A percentile compares a stretch with the other conserved stretches of the same genome.
Conservation (phyloP, 2,329 filamentous ascomycete species). For the Didymella lethalis region DNA sequence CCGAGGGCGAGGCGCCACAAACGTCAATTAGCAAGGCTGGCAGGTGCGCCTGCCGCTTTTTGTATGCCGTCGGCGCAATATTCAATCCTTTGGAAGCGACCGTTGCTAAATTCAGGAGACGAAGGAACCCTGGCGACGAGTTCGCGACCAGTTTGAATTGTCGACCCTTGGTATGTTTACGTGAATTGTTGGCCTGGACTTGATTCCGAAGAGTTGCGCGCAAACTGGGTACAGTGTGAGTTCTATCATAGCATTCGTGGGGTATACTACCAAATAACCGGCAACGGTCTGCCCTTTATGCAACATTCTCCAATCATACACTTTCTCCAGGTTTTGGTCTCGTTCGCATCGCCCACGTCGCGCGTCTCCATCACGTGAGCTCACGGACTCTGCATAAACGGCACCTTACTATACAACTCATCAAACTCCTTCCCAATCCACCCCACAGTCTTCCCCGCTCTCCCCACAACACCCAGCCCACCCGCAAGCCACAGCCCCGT, state of each 20-base stretch:
- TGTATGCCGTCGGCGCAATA: background rate
- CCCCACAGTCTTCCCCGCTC: constrained; percentile 72
- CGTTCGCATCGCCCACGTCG: background rate
- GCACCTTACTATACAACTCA: constrained; percentile 70
- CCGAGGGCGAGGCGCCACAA: background rate
- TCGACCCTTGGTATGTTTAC: too few relatives aligned
- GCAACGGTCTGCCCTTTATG: constrained; percentile 2
- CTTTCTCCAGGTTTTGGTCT: background rate
- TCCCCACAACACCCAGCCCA: constrained; percentile 78
- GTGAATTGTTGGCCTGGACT: background rate
- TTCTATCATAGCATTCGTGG: constrained; percentile 23
- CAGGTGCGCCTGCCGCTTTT: background rate
- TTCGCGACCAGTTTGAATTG: background rate
- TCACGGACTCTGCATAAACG: constrained; percentile 59
- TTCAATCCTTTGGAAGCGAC: background rate
- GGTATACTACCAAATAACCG: constrained; percentile 34
- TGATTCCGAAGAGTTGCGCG: background rate
- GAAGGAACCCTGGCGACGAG: background rate
- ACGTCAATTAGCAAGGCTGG: background rate
- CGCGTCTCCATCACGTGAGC: background rate
- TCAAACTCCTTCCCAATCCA: constrained; percentile 87
- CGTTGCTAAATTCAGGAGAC: background rate
- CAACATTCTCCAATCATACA: background rate
- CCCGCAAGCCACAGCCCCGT: constrained; percentile 81
- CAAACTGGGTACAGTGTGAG: background rate